Base-by-base conservation (phyloP, 2,329 filamentous ascomycete species). In the Cladosporium sp. region DNA sequence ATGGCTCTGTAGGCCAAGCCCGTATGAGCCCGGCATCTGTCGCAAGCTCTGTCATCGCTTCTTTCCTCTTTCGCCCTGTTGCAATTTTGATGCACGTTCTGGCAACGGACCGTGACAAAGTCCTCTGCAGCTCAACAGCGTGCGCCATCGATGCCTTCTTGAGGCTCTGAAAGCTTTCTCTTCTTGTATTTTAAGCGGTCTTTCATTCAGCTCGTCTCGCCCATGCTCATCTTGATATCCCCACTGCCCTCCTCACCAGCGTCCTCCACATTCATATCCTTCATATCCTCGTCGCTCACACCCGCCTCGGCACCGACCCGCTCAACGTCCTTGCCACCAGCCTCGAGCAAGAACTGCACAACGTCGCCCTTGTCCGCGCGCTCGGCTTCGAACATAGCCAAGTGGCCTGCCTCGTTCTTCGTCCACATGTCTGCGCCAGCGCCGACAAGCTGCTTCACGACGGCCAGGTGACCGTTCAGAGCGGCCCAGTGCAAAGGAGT, bases 401-500 rank as follows among this genome's bases (percentile, higher is more conserved):
- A 88, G 67, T 96, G 90, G 28, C 95, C 92, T 50, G 89, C 89
- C 70, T 87, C 84, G 71, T 97, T 97, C 69, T 87, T 87, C 34
- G 91, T 77, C 11, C 86, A 86, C 4, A 92, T 86, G 60, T 91
- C 88, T 1, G 92, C 92, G 2, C 91, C 92, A 2, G 85, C 80
- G 45, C 86, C 85, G 1, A 96, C 80, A 12, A 99, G 81, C 0
- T 86, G 76, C 77, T 92, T 89, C 6, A 96, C 90, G 3, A 86
- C 84, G 5, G 87, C 84, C 3, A 97, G 78, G 69, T 97, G 92
- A 1, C 92, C 92, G 57, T 95, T 94, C 58, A 97, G 78, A 0
- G 91, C 89, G 0, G 93, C 93, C 92, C 92, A 97, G 76, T 99
- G 94, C 59, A 99, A 79, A 0, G 91, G 84, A 0, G 93, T 97